phyloP scores from a whole-genome alignment of 495 filamentous ascomycete genomes.

The Hyphodiscus hymeniophilus region DNA sequence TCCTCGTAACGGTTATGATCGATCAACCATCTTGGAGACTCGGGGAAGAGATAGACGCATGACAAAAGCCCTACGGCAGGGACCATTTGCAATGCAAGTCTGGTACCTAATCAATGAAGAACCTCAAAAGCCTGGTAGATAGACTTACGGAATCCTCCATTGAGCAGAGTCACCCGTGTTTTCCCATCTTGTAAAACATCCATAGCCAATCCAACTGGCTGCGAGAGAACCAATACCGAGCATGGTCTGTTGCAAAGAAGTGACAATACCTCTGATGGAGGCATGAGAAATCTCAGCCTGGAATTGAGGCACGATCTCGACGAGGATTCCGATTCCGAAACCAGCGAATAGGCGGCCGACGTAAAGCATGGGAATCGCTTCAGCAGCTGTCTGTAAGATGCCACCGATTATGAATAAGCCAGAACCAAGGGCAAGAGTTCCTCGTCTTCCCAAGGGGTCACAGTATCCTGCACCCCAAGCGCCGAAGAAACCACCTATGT shows the following conservation, averaged over 20 bases:
- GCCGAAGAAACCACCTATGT: constrained; percentile 24
- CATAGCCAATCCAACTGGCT: constrained; percentile 28
- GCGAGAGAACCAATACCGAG: constrained; percentile 28
- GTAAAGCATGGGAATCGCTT: constrained; percentile 29
- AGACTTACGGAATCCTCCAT: constrained; percentile 27
- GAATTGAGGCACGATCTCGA: constrained; percentile 39
- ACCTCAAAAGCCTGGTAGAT: constrained; percentile 16
- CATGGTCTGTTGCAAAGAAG: constrained; percentile 36
- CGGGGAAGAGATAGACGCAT: constrained; percentile 24
- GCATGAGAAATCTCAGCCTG: constrained; percentile 43
- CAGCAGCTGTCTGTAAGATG: constrained; percentile 30
- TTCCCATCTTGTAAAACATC: constrained; percentile 18
- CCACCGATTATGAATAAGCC: constrained; percentile 34
- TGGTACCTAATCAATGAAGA: constrained; percentile 41
- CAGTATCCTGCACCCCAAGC: constrained; percentile 3
- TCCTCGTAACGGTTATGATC: constrained; percentile 23
- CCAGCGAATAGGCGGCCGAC: constrained; percentile 33
- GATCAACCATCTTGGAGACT: constrained; percentile 27
- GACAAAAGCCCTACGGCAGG: constrained; percentile 12
- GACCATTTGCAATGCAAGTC: constrained; percentile 21
- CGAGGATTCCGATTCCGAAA: constrained; percentile 36
- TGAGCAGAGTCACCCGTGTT: constrained; percentile 18
- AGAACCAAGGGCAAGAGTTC: constrained; percentile 32
- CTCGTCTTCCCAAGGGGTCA: constrained; percentile 6
- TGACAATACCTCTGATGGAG: constrained; percentile 37